These are phyloP conservation scores for Houttuynia cordata DNA, from an alignment of 164 flowering plant genomes.

Conservation along the genomic window DNA sequence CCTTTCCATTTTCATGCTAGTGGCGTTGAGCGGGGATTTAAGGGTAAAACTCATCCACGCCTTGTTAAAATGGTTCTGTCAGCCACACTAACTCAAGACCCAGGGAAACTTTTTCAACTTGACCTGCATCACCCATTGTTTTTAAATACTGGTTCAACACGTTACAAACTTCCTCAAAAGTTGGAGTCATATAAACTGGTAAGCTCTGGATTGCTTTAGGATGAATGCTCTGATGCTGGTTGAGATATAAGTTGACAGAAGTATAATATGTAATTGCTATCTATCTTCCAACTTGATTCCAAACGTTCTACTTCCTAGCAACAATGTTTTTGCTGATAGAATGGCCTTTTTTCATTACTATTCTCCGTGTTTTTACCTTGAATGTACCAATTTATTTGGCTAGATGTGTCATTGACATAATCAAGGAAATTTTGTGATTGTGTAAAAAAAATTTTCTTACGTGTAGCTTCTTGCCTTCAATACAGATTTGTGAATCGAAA, in stretches of 20 bases:
- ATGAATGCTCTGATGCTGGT: not conserved
- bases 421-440: too few relatives aligned
- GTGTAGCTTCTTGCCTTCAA: not conserved
- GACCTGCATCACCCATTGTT: conserved; percentile 81
- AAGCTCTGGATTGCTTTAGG: conserved; percentile 6
- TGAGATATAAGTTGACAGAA: not conserved
- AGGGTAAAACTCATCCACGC: conserved; percentile 63
- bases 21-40: conserved; percentile 78
- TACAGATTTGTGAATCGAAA: conserved; percentile 68
- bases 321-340: too few relatives aligned
- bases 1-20: conserved; percentile 22
- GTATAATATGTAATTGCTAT: too few relatives aligned
- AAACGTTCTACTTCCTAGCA: too few relatives aligned
- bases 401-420: too few relatives aligned
- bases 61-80: conserved; percentile 79
- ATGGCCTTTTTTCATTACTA: too few relatives aligned
- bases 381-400: too few relatives aligned
- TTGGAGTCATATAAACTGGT: conserved; percentile 71
- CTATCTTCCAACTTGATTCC: too few relatives aligned
- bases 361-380: too few relatives aligned
- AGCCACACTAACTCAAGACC: conserved; percentile 88
- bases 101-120: conserved; percentile 85
- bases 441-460: too few relatives aligned
- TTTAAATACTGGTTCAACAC: conserved; percentile 53
- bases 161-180: conserved; percentile 69